These are phyloP conservation scores for Pseudocercospora fuligena DNA, from an alignment of 2,329 filamentous ascomycete genomes.

Conservation along the genomic window DNA sequence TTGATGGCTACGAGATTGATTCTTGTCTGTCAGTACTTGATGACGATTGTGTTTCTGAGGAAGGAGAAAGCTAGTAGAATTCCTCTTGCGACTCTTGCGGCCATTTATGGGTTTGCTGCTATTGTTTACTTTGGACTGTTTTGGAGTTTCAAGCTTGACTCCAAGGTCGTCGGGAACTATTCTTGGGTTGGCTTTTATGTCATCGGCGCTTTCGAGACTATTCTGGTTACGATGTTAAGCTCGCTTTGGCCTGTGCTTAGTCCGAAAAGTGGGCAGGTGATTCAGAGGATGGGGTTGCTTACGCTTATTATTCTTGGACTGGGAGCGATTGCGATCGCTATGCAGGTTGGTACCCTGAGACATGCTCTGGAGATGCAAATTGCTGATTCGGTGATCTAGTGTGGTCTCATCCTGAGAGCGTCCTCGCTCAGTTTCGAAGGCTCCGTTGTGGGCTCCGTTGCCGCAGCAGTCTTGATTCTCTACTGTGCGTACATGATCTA, in stretches of 20 bases:
- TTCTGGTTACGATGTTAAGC: slow-evolving; percentile 38
- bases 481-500: slow-evolving; percentile 27
- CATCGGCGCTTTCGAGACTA: slow-evolving; percentile 38
- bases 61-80: background rate
- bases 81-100: background rate
- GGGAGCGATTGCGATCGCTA: slow-evolving; percentile 43
- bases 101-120: slow-evolving; percentile 24
- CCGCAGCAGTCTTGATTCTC: slow-evolving; percentile 39
- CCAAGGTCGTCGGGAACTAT: slow-evolving; percentile 29
- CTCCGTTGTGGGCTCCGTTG: slow-evolving; percentile 38
- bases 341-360: slow-evolving; percentile 13
- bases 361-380: background rate
- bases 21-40: background rate
- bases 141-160: background rate
- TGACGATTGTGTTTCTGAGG: background rate
- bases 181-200: slow-evolving; percentile 60
- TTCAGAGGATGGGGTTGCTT: slow-evolving; percentile 42
- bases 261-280: slow-evolving; percentile 44
- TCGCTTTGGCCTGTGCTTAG: slow-evolving; percentile 40
- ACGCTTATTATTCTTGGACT: slow-evolving; percentile 45
- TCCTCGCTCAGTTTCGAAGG: slow-evolving; percentile 21
- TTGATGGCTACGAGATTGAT: background rate
- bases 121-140: slow-evolving; percentile 26
- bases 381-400: background rate
- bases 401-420: slow-evolving; percentile 39